Conservation (phyloP, 768 basidiomycete species). For the Lactifluus piperatus region DNA sequence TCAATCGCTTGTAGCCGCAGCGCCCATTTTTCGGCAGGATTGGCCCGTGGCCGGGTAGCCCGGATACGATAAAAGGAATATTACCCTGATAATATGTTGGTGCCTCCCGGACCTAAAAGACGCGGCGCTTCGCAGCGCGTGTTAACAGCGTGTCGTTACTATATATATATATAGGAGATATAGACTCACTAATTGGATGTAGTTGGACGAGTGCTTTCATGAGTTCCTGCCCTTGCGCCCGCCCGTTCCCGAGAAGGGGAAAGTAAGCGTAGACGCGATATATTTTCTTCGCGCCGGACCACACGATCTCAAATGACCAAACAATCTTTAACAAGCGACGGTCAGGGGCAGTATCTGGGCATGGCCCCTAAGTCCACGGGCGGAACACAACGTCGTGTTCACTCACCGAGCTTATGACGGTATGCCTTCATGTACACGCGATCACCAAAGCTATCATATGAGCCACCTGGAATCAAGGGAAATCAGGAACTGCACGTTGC, state of each 20-base stretch:
- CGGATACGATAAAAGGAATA: constrained; percentile 10
- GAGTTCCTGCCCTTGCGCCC: constrained; percentile 16
- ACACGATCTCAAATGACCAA: constrained; percentile 17
- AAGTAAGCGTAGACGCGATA: constrained; percentile 18
- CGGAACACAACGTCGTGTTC: neutral
- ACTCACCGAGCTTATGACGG: constrained; percentile 16
- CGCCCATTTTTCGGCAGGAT: constrained; percentile 17
- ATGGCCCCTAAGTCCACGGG: constrained; percentile 12
- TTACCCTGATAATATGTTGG: constrained; percentile 19
- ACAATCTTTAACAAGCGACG: constrained; percentile 15
- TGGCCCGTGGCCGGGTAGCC: constrained; percentile 14
- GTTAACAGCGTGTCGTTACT: constrained; percentile 15
- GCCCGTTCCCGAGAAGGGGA: constrained; percentile 18
- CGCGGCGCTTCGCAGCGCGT: constrained; percentile 15
- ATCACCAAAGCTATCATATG: constrained; percentile 18
- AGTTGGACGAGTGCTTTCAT: constrained; percentile 17
- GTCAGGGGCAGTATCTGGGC: constrained; percentile 13
- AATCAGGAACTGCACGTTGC: constrained; percentile 12
- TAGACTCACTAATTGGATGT: constrained; percentile 17
- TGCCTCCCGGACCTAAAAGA: constrained; percentile 16
- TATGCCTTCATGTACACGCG: constrained; percentile 19
- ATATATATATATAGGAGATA: neutral
- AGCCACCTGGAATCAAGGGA: constrained; percentile 8
- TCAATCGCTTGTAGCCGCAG: constrained; percentile 17
- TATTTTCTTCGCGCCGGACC: constrained; percentile 16